Evolutionary conservation across 257 asterid genomes (phyloP).

Genomic region (Capsicum pubescens): DNA sequence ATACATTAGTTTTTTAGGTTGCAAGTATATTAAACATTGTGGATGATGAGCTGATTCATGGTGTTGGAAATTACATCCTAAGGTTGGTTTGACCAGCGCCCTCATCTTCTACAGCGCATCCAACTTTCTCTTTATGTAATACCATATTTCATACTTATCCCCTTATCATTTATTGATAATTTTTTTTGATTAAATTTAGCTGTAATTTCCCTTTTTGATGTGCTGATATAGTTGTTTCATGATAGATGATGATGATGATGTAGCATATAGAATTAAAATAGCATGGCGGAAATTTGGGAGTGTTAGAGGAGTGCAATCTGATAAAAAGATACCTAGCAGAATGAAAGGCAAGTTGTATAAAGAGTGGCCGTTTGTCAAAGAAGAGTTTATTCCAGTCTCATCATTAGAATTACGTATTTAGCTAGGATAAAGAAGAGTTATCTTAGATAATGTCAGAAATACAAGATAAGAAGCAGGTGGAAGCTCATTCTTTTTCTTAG

Average conservation of each 20-base stretch:
- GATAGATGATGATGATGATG: neutral
- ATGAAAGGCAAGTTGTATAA: conserved; percentile 1
- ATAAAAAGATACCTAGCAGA: neutral
- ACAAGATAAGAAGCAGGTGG: neutral
- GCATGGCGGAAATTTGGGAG: neutral
- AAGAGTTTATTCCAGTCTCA: neutral
- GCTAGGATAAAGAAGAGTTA: neutral
- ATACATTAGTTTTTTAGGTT: conserved; percentile 55
- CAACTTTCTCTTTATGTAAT: neutral
- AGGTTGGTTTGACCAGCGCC: conserved; percentile 53
- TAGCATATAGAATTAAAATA: neutral
- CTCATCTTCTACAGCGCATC: conserved; percentile 22
- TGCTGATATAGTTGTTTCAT: neutral
- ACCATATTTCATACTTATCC: neutral
- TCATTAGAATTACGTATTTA: conserved; percentile 2
- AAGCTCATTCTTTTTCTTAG: conserved; percentile 18
- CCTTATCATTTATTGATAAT: neutral
- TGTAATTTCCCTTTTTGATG: conserved; percentile 13
- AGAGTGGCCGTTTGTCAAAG: neutral
- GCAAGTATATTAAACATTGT: conserved; percentile 86
- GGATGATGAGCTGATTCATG: conserved; percentile 73
- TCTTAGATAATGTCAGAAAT: neutral
- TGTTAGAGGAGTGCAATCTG: conserved; percentile 4
- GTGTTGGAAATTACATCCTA: conserved; percentile 77
- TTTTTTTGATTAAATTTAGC: neutral